These are phyloP conservation scores for Mucor mucedo DNA, from an alignment of 371 early-diverging fungal genomes.

Conservation along the genomic window DNA sequence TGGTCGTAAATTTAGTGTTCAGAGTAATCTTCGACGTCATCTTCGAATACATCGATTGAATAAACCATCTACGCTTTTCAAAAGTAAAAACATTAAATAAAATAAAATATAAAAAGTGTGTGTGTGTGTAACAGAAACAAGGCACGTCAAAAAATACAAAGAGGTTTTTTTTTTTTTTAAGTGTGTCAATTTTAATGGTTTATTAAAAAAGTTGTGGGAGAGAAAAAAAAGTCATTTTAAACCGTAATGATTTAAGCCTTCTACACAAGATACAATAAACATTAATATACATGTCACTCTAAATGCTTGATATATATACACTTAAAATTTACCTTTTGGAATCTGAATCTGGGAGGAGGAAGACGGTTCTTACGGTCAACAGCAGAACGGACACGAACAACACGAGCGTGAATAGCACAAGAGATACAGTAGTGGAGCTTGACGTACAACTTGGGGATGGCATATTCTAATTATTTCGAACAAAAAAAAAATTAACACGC, in stretches of 20 bases:
- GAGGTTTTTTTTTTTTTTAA: background rate
- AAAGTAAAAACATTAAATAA: slow-evolving; percentile 15
- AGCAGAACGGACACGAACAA: slow-evolving; percentile 96
- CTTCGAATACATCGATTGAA: slow-evolving; percentile 47
- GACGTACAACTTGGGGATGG: slow-evolving; percentile 98
- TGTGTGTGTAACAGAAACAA: background rate
- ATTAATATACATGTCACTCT: background rate
- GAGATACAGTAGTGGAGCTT: slow-evolving; percentile 98
- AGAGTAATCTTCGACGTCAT: slow-evolving; percentile 77
- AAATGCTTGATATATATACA: background rate
- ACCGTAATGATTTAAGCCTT: slow-evolving; percentile 15
- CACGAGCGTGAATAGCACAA: slow-evolving; percentile 98
- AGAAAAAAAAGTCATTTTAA: slow-evolving; percentile 4
- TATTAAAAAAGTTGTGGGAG: background rate
- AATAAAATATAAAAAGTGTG: background rate
- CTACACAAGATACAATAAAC: slow-evolving; percentile 1
- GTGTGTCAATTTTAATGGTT: slow-evolving; percentile 7
- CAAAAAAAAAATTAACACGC: background rate
- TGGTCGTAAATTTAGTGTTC: slow-evolving; percentile 72
- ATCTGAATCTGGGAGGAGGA: slow-evolving; percentile 90
- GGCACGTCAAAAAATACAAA: background rate
- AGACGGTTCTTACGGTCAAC: slow-evolving; percentile 91
- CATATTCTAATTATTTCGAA: slow-evolving; percentile 70
- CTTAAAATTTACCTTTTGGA: slow-evolving; percentile 53
- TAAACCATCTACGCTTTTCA: slow-evolving; percentile 16